These are phyloP conservation scores for Ganoderma lucidum DNA, from an alignment of 1,284 basidiomycete genomes.

Conservation along the genomic window DNA sequence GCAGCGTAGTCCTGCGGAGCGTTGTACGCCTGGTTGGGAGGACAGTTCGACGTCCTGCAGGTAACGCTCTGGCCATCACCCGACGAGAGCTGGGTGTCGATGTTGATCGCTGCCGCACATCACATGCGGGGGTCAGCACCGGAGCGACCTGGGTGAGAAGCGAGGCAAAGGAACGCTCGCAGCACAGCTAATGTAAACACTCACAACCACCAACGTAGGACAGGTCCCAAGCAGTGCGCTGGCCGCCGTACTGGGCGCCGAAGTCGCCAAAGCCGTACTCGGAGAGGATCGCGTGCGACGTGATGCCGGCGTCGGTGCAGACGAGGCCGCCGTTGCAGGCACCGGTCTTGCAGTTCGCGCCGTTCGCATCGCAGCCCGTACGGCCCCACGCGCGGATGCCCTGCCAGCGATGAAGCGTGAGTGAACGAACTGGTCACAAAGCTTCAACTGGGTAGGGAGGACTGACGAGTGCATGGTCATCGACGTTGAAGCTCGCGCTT, in stretches of 20 bases:
- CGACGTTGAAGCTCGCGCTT: constrained; percentile 5
- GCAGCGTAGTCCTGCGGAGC: constrained; percentile 4
- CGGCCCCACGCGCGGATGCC: constrained; percentile 9
- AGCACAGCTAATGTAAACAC: neutral
- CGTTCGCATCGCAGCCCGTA: constrained; percentile 9
- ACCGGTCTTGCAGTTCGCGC: constrained; percentile 9
- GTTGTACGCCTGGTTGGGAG: constrained; percentile 4
- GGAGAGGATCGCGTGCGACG: constrained; percentile 4
- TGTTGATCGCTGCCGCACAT: constrained; percentile 2
- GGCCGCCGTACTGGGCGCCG: neutral
- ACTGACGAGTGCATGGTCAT: constrained; percentile 2
- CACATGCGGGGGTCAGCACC: neutral
- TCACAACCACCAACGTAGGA: constrained; percentile 2
- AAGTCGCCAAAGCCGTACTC: constrained; percentile 8
- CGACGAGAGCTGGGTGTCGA: constrained; percentile 2
- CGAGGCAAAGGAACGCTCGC: neutral
- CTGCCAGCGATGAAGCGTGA: neutral
- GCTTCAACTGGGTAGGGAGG: neutral
- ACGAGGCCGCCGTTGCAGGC: constrained; percentile 10
- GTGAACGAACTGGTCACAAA: neutral
- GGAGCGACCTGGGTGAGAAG: neutral
- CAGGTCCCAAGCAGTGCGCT: constrained; percentile 5
- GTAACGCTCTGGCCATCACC: constrained; percentile 3
- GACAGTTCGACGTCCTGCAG: constrained; percentile 5
- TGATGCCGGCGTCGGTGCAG: constrained; percentile 10